Evolutionary conservation across 441 rosid genomes (phyloP), one percentile per base, ranked within the genome.

Genomic region (Oxalis stricta): DNA sequence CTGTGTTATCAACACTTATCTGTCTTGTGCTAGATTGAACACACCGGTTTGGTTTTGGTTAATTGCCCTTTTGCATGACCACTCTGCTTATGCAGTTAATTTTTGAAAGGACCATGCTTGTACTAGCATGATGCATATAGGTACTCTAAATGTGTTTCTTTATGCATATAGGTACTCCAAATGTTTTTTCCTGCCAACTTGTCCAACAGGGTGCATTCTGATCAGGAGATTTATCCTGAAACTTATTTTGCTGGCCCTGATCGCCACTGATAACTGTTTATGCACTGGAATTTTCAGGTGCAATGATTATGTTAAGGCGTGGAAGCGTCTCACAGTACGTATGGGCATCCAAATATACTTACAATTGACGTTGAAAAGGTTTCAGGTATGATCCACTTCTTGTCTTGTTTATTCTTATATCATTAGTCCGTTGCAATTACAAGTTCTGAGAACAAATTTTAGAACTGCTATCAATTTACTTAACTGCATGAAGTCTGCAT

Each of bases 351-450:
- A 5, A 86, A 91, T 56, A 59, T 86, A 61, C 96, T 91, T 32
- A 91, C 99, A 6, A 66, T 91, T 66, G 94, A 96, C 53, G n/a
- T 75, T 91, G 10, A 91, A 91, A 68, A 72, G 96, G 79, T 91
- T 79, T 63, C 95, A 82, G 98, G 98, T 89, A 38, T 50, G 39
- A 52, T 40, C 34, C 46, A 5, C n/a, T 43, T 21, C 41, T 42
- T 38, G 11, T 15, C 18, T 38, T 47, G 38, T 29, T 26, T 41
- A 14, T n/a, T 21, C n/a, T n/a, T n/a, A n/a, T n/a, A n/a, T n/a
- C n/a, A n/a, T n/a, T n/a, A n/a, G n/a, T n/a, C n/a, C n/a, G n/a
- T n/a, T n/a, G n/a, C n/a, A n/a, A n/a, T n/a, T n/a, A n/a, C n/a
- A n/a, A n/a, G n/a, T n/a, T n/a, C n/a, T n/a, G n/a, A n/a, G n/a